These are phyloP conservation scores for Rhizopus arrhizus DNA, from an alignment of 371 early-diverging fungal species.

Conservation along the genomic window DNA sequence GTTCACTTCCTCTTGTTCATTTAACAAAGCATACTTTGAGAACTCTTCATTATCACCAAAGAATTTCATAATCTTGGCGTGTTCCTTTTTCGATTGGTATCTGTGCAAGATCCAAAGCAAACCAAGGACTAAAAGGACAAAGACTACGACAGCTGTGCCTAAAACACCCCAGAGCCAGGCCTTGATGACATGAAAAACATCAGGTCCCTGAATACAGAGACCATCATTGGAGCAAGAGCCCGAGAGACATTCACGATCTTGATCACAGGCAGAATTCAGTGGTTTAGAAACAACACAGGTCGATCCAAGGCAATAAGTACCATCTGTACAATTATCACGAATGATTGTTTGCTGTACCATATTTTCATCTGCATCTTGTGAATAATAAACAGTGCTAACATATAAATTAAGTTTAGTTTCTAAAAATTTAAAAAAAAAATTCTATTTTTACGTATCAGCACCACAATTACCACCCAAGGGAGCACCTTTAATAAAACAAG, in stretches of 20 bases:
- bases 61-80: conserved; percentile 41
- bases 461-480: conserved; percentile 49
- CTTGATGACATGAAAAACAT: conserved; percentile 43
- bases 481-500: conserved; percentile 45
- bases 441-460: conserved; percentile 37
- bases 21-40: conserved; percentile 42
- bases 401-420: neutral
- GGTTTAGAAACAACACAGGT: conserved; percentile 36
- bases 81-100: conserved; percentile 50
- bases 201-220: conserved; percentile 45
- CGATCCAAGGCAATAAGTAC: conserved; percentile 33
- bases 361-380: conserved; percentile 36
- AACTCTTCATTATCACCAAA: conserved; percentile 52
- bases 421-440: neutral
- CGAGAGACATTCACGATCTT: conserved; percentile 52
- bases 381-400: conserved; percentile 35
- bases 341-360: conserved; percentile 40
- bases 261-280: conserved; percentile 28
- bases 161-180: conserved; percentile 49
- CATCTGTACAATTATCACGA: conserved; percentile 51
- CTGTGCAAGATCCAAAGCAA: conserved; percentile 48
- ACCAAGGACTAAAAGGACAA: conserved; percentile 36
- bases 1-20: conserved; percentile 9
- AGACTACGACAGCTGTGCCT: conserved; percentile 38
- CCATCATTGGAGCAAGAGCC: conserved; percentile 40